Evolutionary conservation across 1,139 yeast species (phyloP), one percentile per base, ranked within the genome.

Genomic region (Blastobotrys raffinosifermentans): DNA sequence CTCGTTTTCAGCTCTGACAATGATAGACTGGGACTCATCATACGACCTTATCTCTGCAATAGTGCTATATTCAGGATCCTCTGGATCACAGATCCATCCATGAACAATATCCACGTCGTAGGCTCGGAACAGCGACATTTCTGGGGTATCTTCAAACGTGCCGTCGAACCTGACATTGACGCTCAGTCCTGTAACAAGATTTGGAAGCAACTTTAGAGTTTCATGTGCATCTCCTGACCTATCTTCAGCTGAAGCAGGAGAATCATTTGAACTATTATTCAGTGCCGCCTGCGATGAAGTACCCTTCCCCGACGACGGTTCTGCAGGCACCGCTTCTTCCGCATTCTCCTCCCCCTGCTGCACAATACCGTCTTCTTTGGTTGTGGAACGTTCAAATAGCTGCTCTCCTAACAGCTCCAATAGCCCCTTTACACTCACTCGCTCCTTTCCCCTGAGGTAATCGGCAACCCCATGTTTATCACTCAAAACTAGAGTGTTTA

Each of bases 111-210:
- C 65, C 2, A 71, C 63, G 29, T 64, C 65, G 47, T 67, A 71
- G n/a, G 64, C 54, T 19, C 67, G 50, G 50, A 75, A 74, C 4
- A 75, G 47, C 1, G 66, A 56, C 51, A 70, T 49, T 37, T 67
- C 75, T 3, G 59, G 60, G 5, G 66, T 62, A 4, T 63, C 58
- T n/a, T 69, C 72, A 48, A 83, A 81, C 0, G 70, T 60, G 1
- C 91, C 91, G 48, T 75, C 72, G 48, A 89, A 74, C 23, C 72
- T 67, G 1, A 94, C 89, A 51, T 86, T 77, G 9, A 87, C 79
- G 34, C 76, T 72, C 32, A 87, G 65, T 0, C 96, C 96, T 0
- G 80, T 69, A 45, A 79, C 80, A 30, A 89, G 62, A 26, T 67
- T 61, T 0, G 95, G 94, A 31, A 89, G 63, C 27, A 70, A 54